Evolutionary conservation across 2,329 filamentous ascomycete species (phyloP), one percentile per base, ranked within the genome.

Genomic region (Ramularia endophylla): DNA sequence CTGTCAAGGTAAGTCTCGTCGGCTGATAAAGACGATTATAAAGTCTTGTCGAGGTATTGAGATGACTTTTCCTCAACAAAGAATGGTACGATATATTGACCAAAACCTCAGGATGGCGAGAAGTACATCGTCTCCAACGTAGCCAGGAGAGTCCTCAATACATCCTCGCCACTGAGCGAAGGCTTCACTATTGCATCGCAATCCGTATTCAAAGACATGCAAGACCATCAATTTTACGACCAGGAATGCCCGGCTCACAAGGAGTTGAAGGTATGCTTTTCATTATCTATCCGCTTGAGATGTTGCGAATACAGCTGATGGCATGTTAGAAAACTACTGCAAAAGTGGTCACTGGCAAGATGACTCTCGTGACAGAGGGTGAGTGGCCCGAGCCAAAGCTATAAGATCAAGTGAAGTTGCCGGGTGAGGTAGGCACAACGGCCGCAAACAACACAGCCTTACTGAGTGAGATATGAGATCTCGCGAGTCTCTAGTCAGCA

Each of bases 191-290:
- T 86, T 40, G 71, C 77, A 15, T 76, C 75, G 40, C 76, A 81
- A 60, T 79, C 75, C 27, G 73, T 78, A 39, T 87, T 87, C 58
- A 72, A 73, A 38, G 78, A 66, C 46, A 57, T 78, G 43, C 79
- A 78, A 12, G 83, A 85, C 59, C 80, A 85, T 73, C 68, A 75
- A 49, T 86, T 75, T 63, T 86, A 85, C 59, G 81, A 86, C 59
- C 66, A 69, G n/a, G 69, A 73, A 32, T 78, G 75, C 47, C 65
- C 65, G 48, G 75, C 75, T 16, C 77, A 81, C 51, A 66, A 65
- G 44, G 67, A 64, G 38, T 61, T 80, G 50, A 75, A 73, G 57
- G 58, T 47, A 45, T 13, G 40, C 22, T 12, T 30, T 29, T 9
- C n/a, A n/a, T n/a, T n/a, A n/a, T n/a, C n/a, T n/a, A n/a, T n/a